phyloP scores from a whole-genome alignment of 208 protist species.

The Trypanosoma scelopori region DNA sequence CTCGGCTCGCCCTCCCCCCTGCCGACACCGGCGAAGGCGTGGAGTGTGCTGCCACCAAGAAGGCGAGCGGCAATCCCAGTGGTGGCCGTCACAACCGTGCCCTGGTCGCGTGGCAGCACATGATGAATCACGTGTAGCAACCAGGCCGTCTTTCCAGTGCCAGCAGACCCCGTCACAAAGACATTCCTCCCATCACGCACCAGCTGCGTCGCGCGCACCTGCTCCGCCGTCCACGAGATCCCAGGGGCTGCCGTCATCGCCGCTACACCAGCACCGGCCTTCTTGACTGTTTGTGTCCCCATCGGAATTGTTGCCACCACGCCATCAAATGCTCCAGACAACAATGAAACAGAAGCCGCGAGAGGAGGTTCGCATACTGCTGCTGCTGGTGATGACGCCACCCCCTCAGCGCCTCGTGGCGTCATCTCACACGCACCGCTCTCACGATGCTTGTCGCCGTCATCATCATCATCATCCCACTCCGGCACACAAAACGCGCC shows the following conservation, averaged over 20 bases:
- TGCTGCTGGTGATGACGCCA: neutral
- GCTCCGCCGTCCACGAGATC: slow-evolving; percentile 44
- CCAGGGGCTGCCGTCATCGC: neutral
- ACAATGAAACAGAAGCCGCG: no score
- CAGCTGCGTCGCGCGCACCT: slow-evolving; percentile 42
- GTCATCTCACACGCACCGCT: neutral
- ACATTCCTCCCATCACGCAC: slow-evolving; percentile 55
- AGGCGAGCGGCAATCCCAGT: slow-evolving; percentile 39
- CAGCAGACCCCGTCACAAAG: slow-evolving; percentile 75
- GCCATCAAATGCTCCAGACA: no score
- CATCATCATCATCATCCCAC: slow-evolving; percentile 11
- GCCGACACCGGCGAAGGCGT: slow-evolving; percentile 54
- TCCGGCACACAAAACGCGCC: neutral
- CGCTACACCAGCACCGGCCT: neutral
- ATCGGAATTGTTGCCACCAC: no score
- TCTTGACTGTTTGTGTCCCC: no score
- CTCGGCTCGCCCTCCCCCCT: slow-evolving; percentile 29
- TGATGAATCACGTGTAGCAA: slow-evolving; percentile 46
- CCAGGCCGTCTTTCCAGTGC: slow-evolving; percentile 84
- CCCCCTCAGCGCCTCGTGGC: no score
- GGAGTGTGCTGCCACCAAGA: slow-evolving; percentile 40
- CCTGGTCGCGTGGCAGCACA: slow-evolving; percentile 28
- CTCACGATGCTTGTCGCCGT: neutral
- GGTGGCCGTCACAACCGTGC: slow-evolving; percentile 32
- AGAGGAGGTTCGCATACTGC: no score